A percentile compares a stretch with the other conserved stretches of the same genome.
Conservation (phyloP, 2,329 filamentous ascomycete species). For the Calcarisporium arbuscula region DNA sequence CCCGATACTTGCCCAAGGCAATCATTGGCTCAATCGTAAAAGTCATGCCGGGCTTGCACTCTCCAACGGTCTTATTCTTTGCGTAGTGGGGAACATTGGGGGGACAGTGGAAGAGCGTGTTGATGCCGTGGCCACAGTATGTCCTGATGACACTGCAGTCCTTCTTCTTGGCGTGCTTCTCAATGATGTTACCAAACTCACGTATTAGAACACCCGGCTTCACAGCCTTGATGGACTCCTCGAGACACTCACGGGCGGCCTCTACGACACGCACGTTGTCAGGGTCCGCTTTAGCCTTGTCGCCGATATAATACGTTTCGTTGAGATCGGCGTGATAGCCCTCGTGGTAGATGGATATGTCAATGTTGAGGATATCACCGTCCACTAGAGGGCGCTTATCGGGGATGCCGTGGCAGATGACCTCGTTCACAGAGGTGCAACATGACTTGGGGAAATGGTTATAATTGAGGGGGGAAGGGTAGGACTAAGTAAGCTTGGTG, state of each 20-base stretch:
- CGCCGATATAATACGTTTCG: conserved; percentile 97
- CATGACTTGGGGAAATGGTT: conserved; percentile 96
- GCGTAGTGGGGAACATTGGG: conserved; percentile 96
- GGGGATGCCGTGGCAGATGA: conserved; percentile 97
- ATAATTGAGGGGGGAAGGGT: conserved; percentile 93
- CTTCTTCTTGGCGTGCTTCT: conserved; percentile 83
- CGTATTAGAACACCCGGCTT: conserved; percentile 91
- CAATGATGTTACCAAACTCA: conserved; percentile 90
- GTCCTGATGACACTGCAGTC: conserved; percentile 89
- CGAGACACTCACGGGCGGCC: conserved; percentile 78
- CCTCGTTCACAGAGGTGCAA: conserved; percentile 93
- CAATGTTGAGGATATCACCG: conserved; percentile 95
- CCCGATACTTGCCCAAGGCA: conserved; percentile 79
- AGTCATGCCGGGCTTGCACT: conserved; percentile 93
- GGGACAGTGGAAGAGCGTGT: conserved; percentile 85
- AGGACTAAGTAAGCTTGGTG: conserved; percentile 55
- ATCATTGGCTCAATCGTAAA: conserved; percentile 99
- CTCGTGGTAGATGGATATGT: conserved; percentile 88
- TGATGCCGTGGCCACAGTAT: conserved; percentile 95
- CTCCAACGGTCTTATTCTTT: conserved; percentile 95
- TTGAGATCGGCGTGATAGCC: conserved; percentile 96
- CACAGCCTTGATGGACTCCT: conserved; percentile 84
- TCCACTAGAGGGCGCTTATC: conserved; percentile 82
- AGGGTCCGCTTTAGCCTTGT: conserved; percentile 74
- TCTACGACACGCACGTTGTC: conserved; percentile 89